Evolutionary conservation across 78 protist genomes (phyloP).

Genomic region (Dictyostelium purpureum): DNA sequence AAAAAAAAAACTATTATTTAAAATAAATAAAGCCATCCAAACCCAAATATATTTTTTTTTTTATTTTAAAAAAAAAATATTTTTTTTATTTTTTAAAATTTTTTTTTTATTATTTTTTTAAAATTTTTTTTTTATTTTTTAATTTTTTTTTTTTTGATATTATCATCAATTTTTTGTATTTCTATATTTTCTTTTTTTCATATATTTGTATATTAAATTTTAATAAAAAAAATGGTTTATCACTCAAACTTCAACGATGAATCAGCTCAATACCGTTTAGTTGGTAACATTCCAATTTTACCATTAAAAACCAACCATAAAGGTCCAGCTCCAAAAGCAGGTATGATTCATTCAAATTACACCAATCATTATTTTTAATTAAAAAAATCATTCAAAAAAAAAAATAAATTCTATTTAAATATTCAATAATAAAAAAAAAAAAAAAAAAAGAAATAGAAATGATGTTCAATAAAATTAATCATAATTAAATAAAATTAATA

Average conservation of each 20-base stretch:
- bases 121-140: no score
- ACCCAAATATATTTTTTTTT: no score
- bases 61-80: no score
- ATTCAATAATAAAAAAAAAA: background rate
- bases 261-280: slow-evolving; percentile 17
- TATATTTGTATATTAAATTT: no score
- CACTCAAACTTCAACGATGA: slow-evolving; percentile 77
- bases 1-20: no score
- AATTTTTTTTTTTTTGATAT: no score
- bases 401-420: background rate
- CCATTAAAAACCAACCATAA: slow-evolving; percentile 80
- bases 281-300: slow-evolving; percentile 77
- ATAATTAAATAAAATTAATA: background rate
- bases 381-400: background rate
- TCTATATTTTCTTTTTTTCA: no score
- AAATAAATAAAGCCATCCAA: no score
- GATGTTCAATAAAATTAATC: background rate
- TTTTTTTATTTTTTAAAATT: no score
- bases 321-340: slow-evolving; percentile 86
- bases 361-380: background rate
- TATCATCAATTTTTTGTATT: no score
- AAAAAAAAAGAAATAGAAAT: background rate
- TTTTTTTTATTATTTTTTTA: no score
- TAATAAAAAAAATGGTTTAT: slow-evolving; percentile 58
- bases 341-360: slow-evolving; percentile 33